Evolutionary conservation across 257 asterid genomes (phyloP).

Genomic region (Anisodus tanguticus): DNA sequence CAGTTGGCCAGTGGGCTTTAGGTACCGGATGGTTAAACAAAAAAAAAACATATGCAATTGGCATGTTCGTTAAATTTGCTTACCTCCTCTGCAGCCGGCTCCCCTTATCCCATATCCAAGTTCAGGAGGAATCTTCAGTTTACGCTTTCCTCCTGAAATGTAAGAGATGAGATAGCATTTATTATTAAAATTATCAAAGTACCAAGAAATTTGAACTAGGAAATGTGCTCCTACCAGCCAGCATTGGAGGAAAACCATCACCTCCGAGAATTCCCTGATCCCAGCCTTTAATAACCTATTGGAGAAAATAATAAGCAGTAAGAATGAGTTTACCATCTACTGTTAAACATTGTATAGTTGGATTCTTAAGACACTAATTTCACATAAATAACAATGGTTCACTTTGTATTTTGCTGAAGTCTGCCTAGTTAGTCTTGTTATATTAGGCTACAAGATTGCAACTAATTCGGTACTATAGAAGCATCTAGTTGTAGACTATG

Average conservation of each 20-base stretch:
- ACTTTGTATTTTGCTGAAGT: neutral
- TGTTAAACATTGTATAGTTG: neutral
- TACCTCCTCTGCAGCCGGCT: constrained; percentile 63
- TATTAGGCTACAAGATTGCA: neutral
- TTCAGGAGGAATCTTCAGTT: constrained; percentile 78
- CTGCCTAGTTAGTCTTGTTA: neutral
- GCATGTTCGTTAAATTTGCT: neutral
- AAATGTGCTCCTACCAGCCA: constrained; percentile 56
- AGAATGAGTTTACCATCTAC: neutral
- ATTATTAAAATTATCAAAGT: neutral
- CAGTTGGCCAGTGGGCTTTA: neutral
- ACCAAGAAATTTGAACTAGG: neutral
- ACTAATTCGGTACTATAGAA: neutral
- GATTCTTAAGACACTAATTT: too few relatives aligned
- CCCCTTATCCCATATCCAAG: constrained; percentile 67
- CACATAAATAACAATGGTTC: neutral
- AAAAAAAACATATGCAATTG: neutral
- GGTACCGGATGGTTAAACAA: neutral
- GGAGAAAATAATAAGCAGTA: neutral
- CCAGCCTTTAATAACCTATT: constrained; percentile 95
- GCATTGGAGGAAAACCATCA: constrained; percentile 91
- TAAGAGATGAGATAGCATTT: neutral
- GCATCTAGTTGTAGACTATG: neutral
- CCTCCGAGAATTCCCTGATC: constrained; percentile 91
- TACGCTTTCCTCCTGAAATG: constrained; percentile 76